A percentile compares a stretch with the other conserved stretches of the same genome.
Evolutionary conservation across 2,329 filamentous ascomycete species (phyloP).

Genomic region (Fusarium mangiferae): DNA sequence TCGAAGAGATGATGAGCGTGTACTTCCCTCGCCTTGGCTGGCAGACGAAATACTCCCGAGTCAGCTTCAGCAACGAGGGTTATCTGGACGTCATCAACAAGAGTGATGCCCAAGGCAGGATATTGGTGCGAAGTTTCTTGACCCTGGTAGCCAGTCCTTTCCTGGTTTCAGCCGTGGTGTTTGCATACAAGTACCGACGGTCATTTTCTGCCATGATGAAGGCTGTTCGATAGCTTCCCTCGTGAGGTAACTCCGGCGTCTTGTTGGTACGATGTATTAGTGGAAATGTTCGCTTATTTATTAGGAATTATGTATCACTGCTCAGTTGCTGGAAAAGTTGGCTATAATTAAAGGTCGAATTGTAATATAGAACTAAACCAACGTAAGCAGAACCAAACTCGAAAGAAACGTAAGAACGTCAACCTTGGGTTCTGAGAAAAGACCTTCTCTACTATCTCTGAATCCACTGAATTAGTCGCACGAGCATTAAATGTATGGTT

Average conservation of each 20-base stretch:
- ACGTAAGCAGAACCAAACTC: not conserved
- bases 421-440: not conserved
- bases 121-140: conserved; percentile 62
- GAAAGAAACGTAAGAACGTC: not conserved
- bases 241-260: not conserved
- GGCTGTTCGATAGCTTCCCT: conserved; percentile 25
- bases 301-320: not conserved
- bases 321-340: conserved; percentile 7
- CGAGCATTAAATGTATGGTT: not conserved
- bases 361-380: conserved; percentile 22
- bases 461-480: not conserved
- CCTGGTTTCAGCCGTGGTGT: conserved; percentile 37
- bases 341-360: not conserved
- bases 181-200: conserved; percentile 44
- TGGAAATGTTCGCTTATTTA: not conserved
- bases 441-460: not conserved
- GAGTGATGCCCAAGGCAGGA: conserved; percentile 74
- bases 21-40: conserved; percentile 83
- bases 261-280: not conserved
- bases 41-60: conserved; percentile 90
- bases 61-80: conserved; percentile 92
- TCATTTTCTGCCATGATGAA: conserved; percentile 34
- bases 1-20: conserved; percentile 85
- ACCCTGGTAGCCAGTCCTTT: conserved; percentile 49
- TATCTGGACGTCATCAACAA: conserved; percentile 84